Evolutionary conservation across 1,284 basidiomycete genomes (phyloP), one percentile per base, ranked within the genome.

Genomic region (Phaffia rhodozyma): DNA sequence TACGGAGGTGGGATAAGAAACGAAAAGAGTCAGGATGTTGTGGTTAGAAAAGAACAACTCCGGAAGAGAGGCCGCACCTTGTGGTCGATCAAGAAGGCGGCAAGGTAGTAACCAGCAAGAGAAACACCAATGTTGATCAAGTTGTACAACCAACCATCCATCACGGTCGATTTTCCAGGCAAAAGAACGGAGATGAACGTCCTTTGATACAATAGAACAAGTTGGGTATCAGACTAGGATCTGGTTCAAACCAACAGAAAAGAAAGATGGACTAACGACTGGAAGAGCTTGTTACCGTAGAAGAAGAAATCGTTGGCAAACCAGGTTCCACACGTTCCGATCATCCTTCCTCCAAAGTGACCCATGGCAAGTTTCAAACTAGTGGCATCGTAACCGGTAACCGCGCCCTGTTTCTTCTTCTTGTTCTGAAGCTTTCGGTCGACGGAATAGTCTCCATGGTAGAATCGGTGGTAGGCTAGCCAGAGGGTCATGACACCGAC

Each of bases 71-170:
- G 25, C 18, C 30, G 75, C 63, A 76, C 72, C 75, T 81, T 82
- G 77, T 81, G 77, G 72, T 82, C 80, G 70, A 82, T 79, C 38
- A 80, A 69, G 43, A 81, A 61, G n/a, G 80, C 79, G 27, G 79
- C 79, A 51, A 80, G 65, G 73, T 82, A 82, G 74, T 82, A 81
- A 9, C 80, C 80, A 52, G 69, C 70, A 6, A 81, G 72, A 50
- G 75, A 75, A 48, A 81, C 75, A 67, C 76, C 78, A 66, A 75
- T 72, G 69, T 76, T 76, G 71, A 80, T 75, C 66, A 81, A 70
- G 71, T 79, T 80, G 76, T 78, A 81, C 56, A 79, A 72, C 80
- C 80, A 82, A 11, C 72, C 75, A 51, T 60, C 58, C 63, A 65
- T 65, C 27, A 65, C 63, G 20, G 63, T 65, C n/a, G 58, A 21